Base-by-base conservation (phyloP, 495 filamentous ascomycete genomes). In the Aspergillus wentii region DNA sequence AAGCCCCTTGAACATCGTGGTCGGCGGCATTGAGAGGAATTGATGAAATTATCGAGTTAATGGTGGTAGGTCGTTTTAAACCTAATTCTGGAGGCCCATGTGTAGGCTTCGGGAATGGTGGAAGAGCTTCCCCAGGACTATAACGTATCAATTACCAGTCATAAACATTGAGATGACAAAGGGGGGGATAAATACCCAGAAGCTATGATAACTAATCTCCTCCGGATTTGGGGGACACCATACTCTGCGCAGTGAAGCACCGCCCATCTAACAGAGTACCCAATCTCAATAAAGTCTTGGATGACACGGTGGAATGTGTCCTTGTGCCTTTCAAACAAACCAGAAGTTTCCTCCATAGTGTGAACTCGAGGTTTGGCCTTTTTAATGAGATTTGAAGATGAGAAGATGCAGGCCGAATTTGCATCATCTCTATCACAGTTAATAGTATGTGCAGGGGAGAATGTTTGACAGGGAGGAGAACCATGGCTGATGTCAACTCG, bases 291-390 rank as follows among this genome's bases (percentile, higher is more conserved):
- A 31, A 95, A 81, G 17, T 80, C 74, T 26, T 69, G 51, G 2
- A 95, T 61, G 2, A 95, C 50, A 0, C 69, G 62, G 17, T 75
- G 65, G 40, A 92, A 84, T 0, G 55, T 66, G 0, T 62, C 39
- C 18, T 74, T 68, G 3, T 75, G 56, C 2, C 68, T 49, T 19
- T 77, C 60, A 3, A 72, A 43, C 6, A 82, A 48, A 0, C 88
- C 89, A 30, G 74, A 79, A 0, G 91, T 94, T 43, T 96, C 85
- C 45, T 98, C 92, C 8, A 96, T 62, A 0, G 88, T 98, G 2
- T 86, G 76, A 1, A 94, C 41, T 0, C 88, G 70, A 0, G 91
- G 88, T 3, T 69, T 79, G 0, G 69, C 50, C 16, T 72, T 75
- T 13, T 69, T 50, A 1, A 95, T 56, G 0, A 92, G 56, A 8